These are phyloP conservation scores for Trypanosoma melophagium DNA, from an alignment of 208 protist species.

Conservation along the genomic window DNA sequence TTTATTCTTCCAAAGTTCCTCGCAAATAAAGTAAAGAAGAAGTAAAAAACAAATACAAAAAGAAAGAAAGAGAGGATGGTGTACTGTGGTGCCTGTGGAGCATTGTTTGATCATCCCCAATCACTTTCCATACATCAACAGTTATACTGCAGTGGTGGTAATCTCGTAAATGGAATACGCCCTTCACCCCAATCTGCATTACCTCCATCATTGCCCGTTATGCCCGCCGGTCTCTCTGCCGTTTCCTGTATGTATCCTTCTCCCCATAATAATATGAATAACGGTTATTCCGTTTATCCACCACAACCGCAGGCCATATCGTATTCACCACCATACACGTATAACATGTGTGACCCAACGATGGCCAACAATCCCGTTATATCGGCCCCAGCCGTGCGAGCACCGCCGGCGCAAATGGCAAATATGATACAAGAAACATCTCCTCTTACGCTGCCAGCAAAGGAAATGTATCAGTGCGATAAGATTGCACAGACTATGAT, in stretches of 20 bases:
- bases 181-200: too few species aligned
- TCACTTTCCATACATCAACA: not conserved
- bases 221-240: too few species aligned
- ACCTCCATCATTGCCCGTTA: too few species aligned
- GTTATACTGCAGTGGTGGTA: not conserved
- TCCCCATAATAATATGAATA: too few species aligned
- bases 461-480: conserved; percentile 11
- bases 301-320: too few species aligned
- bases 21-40: not conserved
- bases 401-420: not conserved
- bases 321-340: too few species aligned
- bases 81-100: conserved; percentile 5
- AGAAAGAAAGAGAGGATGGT: not conserved
- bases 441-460: not conserved
- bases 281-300: too few species aligned
- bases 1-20: not conserved
- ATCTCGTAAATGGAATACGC: not conserved
- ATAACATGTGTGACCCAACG: too few species aligned
- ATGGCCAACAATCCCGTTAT: too few species aligned
- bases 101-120: not conserved
- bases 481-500: not conserved
- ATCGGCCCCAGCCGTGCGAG: too few species aligned
- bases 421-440: not conserved
- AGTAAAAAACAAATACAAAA: not conserved
- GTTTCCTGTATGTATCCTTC: too few species aligned